These are phyloP conservation scores for Rhizopus microsporus DNA, from an alignment of 371 early-diverging fungal genomes.

Conservation along the genomic window DNA sequence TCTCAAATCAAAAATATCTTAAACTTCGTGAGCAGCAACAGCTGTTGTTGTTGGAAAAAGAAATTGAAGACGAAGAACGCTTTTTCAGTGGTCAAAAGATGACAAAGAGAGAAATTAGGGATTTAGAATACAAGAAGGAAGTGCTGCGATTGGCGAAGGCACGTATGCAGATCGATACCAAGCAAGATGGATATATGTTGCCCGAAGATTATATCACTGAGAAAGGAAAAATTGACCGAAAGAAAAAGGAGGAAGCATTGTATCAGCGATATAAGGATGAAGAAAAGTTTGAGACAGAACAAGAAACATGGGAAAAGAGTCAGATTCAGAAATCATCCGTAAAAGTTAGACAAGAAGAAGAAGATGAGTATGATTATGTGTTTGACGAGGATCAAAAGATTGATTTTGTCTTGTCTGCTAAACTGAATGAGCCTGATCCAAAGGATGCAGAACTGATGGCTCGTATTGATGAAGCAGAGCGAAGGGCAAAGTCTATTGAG, in stretches of 20 bases:
- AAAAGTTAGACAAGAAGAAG: slow-evolving; percentile 50
- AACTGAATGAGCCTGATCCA: slow-evolving; percentile 58
- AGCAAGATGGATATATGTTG: slow-evolving; percentile 87
- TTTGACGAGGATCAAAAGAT: slow-evolving; percentile 93
- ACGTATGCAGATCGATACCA: slow-evolving; percentile 75
- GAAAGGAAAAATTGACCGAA: slow-evolving; percentile 92
- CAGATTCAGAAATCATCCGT: slow-evolving; percentile 73
- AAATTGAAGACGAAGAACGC: slow-evolving; percentile 87
- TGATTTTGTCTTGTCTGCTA: slow-evolving; percentile 85
- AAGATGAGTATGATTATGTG: slow-evolving; percentile 90
- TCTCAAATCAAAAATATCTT: slow-evolving; percentile 90
- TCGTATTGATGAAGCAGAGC: slow-evolving; percentile 66
- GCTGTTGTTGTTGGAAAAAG: slow-evolving; percentile 72
- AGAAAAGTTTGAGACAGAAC: slow-evolving; percentile 82
- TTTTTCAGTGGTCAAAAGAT: slow-evolving; percentile 78
- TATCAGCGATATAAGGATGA: slow-evolving; percentile 90
- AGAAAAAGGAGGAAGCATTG: slow-evolving; percentile 86
- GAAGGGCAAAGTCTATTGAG: slow-evolving; percentile 78
- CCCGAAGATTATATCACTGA: slow-evolving; percentile 94
- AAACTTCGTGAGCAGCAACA: slow-evolving; percentile 84
- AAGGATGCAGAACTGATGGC: slow-evolving; percentile 62
- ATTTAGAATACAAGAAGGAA: slow-evolving; percentile 82
- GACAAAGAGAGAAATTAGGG: slow-evolving; percentile 75
- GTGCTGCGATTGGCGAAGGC: slow-evolving; percentile 83
- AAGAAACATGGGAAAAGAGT: slow-evolving; percentile 92